phyloP scores from a whole-genome alignment of 1,284 basidiomycete species.

The Naganishia liquefaciens region DNA sequence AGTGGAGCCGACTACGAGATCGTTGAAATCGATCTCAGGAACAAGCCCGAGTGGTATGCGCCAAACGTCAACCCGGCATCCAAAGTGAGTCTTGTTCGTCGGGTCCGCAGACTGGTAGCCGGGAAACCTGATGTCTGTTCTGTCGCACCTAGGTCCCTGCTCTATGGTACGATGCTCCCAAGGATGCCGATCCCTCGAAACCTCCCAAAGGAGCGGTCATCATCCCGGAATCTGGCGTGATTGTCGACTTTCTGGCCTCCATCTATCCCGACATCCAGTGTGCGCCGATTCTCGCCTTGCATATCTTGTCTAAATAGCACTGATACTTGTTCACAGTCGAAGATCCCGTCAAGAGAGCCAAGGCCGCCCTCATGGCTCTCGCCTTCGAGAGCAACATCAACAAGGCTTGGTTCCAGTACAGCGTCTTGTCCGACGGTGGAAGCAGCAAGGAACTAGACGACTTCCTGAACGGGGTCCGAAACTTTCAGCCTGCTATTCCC shows the following conservation, averaged over 20 bases:
- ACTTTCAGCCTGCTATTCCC: slow-evolving; percentile 23
- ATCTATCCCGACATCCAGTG: slow-evolving; percentile 53
- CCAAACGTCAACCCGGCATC: slow-evolving; percentile 64
- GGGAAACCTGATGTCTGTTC: no score
- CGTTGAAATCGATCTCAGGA: slow-evolving; percentile 61
- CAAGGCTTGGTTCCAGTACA: slow-evolving; percentile 40
- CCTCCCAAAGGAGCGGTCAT: slow-evolving; percentile 59
- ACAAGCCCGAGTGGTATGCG: slow-evolving; percentile 63
- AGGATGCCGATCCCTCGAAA: slow-evolving; percentile 36
- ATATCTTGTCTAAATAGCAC: no score
- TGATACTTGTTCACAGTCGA: slow-evolving; percentile 35
- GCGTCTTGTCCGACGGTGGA: slow-evolving; percentile 23
- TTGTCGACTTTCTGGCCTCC: slow-evolving; percentile 67
- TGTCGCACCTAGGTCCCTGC: slow-evolving; percentile 58
- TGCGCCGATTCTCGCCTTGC: slow-evolving; percentile 54
- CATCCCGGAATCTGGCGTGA: slow-evolving; percentile 60
- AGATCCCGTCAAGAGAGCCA: slow-evolving; percentile 61
- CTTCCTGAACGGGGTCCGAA: slow-evolving; percentile 22
- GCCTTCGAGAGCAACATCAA: slow-evolving; percentile 57
- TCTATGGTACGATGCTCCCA: slow-evolving; percentile 63
- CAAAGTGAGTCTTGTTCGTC: slow-evolving; percentile 57
- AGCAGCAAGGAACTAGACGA: slow-evolving; percentile 22
- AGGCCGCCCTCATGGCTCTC: slow-evolving; percentile 61
- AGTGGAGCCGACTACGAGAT: slow-evolving; percentile 58
- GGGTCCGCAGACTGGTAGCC: background rate